phyloP scores from a whole-genome alignment of 495 filamentous ascomycete genomes.

The Lasiosphaeris hirsuta region DNA sequence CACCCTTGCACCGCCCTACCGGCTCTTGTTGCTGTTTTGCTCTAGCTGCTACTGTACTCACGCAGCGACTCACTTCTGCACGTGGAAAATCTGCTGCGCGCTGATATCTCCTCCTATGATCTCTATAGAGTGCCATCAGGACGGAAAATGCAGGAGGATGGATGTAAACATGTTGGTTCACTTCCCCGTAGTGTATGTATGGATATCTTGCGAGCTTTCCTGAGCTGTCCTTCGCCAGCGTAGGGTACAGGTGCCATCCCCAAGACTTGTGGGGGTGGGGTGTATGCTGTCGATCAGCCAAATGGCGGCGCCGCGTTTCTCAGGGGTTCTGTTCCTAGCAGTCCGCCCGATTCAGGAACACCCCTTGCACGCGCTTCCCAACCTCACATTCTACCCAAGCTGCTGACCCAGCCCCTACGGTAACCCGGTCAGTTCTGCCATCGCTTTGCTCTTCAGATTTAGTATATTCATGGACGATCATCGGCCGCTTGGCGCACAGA shows the following conservation, averaged over 20 bases:
- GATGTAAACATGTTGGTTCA: too few species aligned
- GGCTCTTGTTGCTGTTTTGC: too few species aligned
- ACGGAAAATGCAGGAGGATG: too few species aligned
- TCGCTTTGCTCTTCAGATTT: neutral
- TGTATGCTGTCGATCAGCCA: neutral
- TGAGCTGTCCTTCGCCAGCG: neutral
- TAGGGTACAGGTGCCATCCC: neutral
- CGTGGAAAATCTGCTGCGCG: too few species aligned
- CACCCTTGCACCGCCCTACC: too few species aligned
- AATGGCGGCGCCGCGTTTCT: neutral
- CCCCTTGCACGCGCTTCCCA: neutral
- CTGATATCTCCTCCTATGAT: too few species aligned
- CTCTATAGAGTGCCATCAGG: too few species aligned
- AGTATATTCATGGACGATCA: slow-evolving; percentile 10
- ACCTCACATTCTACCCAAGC: neutral
- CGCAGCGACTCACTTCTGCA: too few species aligned
- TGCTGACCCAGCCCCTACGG: neutral
- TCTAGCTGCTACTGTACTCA: too few species aligned
- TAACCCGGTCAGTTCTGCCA: slow-evolving; percentile 1
- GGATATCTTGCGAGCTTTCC: neutral
- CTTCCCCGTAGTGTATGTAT: neutral
- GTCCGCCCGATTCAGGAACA: neutral
- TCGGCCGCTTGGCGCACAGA: slow-evolving; percentile 27
- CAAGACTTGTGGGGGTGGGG: slow-evolving; percentile 7
- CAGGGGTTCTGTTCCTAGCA: neutral